Base-by-base conservation (phyloP, 2,329 filamentous ascomycete genomes). In the Calonectria pseudoturangicola region DNA sequence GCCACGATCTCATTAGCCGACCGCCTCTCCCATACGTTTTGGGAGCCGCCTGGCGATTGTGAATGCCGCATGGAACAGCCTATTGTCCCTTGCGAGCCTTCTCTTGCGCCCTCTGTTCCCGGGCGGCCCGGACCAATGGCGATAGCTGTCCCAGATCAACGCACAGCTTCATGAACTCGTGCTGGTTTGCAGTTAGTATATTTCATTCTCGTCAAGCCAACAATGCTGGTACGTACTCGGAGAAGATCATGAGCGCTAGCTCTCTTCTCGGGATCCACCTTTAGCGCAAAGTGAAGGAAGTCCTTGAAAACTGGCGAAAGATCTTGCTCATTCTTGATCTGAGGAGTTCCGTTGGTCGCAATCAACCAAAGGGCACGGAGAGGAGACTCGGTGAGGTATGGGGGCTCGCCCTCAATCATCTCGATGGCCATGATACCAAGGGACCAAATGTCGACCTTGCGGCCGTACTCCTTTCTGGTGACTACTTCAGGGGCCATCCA, bases 401-500 rank as follows among this genome's bases (percentile, higher is more conserved):
- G 97, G 15, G 97, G 97, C 84, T 98, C 97, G 83, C 96, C 97
- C 86, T 98, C 97, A 76, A 99, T 98, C 97, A 99, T 99, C 85
- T 99, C 97, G 81, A 99, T 98, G 9, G 97, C 95, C 97, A 99
- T 98, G 86, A 99, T 99, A 72, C 97, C 97, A 54, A 99, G 88
- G 72, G 95, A 98, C 97, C 97, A 99, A 78, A 99, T 98, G 82
- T 99, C 97, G 68, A 99, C 96, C 85, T 98, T 99, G 75, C 96
- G 93, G 77, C 97, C 97, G 85, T 99, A 99, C 85, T 98, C 97
- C 84, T 98, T 98, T 50, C 96, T 90, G 8, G 95, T 98, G 33
- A 99, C 97, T 27, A 99, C 96, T 85, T 99, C 97, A 4, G 97
- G 97, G 1, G 97, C 97, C 97, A 99, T 99, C 97, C 97, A 99